These are phyloP conservation scores for Moesziomyces antarcticus DNA, from an alignment of 1,284 basidiomycete species.

Conservation along the genomic window DNA sequence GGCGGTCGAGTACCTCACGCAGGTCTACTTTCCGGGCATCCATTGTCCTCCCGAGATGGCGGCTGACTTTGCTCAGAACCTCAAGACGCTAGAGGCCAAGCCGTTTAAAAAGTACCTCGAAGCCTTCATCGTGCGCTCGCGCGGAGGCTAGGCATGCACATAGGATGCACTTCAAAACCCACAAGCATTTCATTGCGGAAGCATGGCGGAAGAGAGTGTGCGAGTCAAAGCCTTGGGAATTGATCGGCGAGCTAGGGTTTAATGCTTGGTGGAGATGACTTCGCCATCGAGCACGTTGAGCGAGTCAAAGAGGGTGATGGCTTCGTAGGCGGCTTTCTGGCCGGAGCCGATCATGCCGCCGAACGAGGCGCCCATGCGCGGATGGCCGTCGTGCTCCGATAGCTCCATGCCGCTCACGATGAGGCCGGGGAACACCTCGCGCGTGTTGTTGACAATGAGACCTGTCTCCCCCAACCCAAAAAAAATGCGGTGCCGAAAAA, in stretches of 20 bases:
- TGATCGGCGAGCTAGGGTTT: not conserved
- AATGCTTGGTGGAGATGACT: conserved; percentile 66
- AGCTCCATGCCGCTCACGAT: conserved; percentile 83
- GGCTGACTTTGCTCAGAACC: conserved; percentile 74
- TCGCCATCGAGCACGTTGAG: conserved; percentile 76
- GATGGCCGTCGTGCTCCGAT: conserved; percentile 82
- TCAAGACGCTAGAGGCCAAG: conserved; percentile 74
- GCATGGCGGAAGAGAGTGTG: too few relatives aligned
- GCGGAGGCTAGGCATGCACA: conserved; percentile 25
- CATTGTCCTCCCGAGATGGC: conserved; percentile 84
- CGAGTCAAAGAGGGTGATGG: conserved; percentile 75
- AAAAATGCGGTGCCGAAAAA: not conserved
- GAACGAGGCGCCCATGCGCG: conserved; percentile 74
- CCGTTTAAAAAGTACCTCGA: conserved; percentile 73
- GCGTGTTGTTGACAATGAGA: conserved; percentile 73
- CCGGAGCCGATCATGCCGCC: conserved; percentile 84
- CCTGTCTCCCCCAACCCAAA: conserved; percentile 6
- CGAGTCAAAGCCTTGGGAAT: not conserved
- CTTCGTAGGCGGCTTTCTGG: conserved; percentile 80
- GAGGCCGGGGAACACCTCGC: conserved; percentile 82
- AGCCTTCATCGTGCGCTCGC: conserved; percentile 46
- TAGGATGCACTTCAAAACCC: not conserved
- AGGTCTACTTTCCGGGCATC: conserved; percentile 85
- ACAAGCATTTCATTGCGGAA: not conserved
- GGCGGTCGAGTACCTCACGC: conserved; percentile 82